Conservation (phyloP, 192 early-diverging fungal genomes). For the Paraglomus brasilianum region DNA sequence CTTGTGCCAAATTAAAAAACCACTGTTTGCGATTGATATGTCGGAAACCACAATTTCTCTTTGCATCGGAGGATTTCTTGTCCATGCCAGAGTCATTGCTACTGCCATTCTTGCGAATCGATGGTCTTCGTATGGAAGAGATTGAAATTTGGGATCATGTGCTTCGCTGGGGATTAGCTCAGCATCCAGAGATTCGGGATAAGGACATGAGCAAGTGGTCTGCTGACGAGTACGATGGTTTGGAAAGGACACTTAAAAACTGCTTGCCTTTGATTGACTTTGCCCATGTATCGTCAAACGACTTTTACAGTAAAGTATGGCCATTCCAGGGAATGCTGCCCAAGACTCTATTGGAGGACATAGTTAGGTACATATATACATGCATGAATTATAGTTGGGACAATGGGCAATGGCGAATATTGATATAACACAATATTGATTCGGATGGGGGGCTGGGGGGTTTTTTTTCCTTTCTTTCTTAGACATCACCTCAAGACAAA, state of each 20-base stretch:
- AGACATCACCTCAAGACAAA: slow-evolving; percentile 19
- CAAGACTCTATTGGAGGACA: slow-evolving; percentile 2
- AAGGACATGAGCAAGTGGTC: background rate
- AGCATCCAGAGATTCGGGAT: background rate
- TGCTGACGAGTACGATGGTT: slow-evolving; percentile 3
- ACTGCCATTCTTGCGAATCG: slow-evolving; percentile 12
- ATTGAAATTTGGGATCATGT: slow-evolving; percentile 22
- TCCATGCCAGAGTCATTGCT: slow-evolving; percentile 12
- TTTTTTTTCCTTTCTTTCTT: too few relatives aligned
- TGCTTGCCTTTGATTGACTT: slow-evolving; percentile 23
- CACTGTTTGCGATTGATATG: slow-evolving; percentile 18
- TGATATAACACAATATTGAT: too few relatives aligned
- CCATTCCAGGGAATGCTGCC: slow-evolving; percentile 4
- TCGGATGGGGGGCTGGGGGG: too few relatives aligned
- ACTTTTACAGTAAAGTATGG: slow-evolving; percentile 30
- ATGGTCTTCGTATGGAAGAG: slow-evolving; percentile 24
- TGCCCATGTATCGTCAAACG: slow-evolving; percentile 10
- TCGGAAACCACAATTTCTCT: slow-evolving; percentile 6
- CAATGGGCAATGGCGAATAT: too few relatives aligned
- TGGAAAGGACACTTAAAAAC: background rate
- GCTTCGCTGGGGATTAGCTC: background rate
- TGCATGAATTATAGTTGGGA: too few relatives aligned
- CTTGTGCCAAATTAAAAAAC: slow-evolving; percentile 25
- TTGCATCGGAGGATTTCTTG: slow-evolving; percentile 15
- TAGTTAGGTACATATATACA: background rate